phyloP scores from a whole-genome alignment of 495 filamentous ascomycete genomes.

The Penicillium steckii region DNA sequence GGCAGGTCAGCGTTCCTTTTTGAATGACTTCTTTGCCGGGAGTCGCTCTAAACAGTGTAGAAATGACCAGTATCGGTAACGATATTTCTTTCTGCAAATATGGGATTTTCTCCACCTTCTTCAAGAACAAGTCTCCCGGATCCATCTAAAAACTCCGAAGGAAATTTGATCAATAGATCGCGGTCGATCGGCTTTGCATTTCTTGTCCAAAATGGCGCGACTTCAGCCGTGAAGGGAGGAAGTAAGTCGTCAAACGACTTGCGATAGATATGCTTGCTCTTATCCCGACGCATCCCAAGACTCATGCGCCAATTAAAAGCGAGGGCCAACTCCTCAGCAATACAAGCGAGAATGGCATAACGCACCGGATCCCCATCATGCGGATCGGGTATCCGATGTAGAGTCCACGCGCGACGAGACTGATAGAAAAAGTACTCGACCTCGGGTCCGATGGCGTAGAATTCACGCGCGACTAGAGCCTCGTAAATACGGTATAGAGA shows the following conservation, averaged over 20 bases:
- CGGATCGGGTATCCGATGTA: slow-evolving; percentile 33
- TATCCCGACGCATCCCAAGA: slow-evolving; percentile 33
- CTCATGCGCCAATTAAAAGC: slow-evolving; percentile 41
- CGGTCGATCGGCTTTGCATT: slow-evolving; percentile 22
- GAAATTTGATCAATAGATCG: slow-evolving; percentile 15
- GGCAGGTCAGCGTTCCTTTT: not conserved
- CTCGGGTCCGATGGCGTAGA: slow-evolving; percentile 28
- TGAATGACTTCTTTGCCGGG: no score
- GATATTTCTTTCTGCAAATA: slow-evolving; percentile 32
- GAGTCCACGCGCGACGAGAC: slow-evolving; percentile 17
- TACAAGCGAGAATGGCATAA: slow-evolving; percentile 38
- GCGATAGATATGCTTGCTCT: slow-evolving; percentile 23
- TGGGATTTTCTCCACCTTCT: slow-evolving; percentile 14
- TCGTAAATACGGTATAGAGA: slow-evolving; percentile 43
- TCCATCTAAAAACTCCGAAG: slow-evolving; percentile 11
- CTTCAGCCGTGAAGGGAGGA: slow-evolving; percentile 24
- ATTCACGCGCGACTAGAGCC: slow-evolving; percentile 21
- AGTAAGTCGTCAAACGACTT: slow-evolving; percentile 20
- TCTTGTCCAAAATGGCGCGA: slow-evolving; percentile 21
- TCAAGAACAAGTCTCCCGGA: slow-evolving; percentile 28
- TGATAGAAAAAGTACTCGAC: slow-evolving; percentile 40
- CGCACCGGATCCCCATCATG: slow-evolving; percentile 33
- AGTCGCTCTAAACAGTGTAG: slow-evolving; percentile 25
- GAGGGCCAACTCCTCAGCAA: slow-evolving; percentile 34
- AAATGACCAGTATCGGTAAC: slow-evolving; percentile 31